A percentile compares a stretch with the other conserved stretches of the same genome.
These are phyloP conservation scores for Stropharia rugosoannulata DNA, from an alignment of 768 basidiomycete species.

Conservation along the genomic window DNA sequence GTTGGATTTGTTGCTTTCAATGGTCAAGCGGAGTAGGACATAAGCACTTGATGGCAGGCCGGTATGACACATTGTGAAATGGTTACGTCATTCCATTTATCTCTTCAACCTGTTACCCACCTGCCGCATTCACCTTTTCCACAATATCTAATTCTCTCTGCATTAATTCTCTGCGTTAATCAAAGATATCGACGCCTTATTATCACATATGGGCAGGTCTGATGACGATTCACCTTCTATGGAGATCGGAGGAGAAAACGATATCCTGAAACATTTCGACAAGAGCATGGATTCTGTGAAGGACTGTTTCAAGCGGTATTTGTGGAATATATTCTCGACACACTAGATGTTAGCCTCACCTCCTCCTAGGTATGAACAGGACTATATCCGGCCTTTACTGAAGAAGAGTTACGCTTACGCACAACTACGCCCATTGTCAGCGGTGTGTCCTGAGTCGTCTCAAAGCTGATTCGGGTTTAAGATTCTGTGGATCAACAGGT, in stretches of 20 bases:
- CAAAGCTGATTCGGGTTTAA: neutral
- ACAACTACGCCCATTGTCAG: slow-evolving; percentile 20
- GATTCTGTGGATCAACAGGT: slow-evolving; percentile 9
- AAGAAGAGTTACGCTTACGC: slow-evolving; percentile 8
- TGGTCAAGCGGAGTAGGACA: no score
- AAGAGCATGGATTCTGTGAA: slow-evolving; percentile 15
- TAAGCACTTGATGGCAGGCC: neutral
- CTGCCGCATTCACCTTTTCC: no score
- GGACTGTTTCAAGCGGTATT: slow-evolving; percentile 18
- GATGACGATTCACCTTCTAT: slow-evolving; percentile 3
- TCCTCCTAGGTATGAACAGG: slow-evolving; percentile 20
- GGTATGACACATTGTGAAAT: no score
- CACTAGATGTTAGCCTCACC: neutral
- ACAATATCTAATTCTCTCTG: no score
- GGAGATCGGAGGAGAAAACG: slow-evolving; percentile 5
- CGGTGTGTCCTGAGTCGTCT: slow-evolving; percentile 13
- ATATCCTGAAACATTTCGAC: slow-evolving; percentile 17
- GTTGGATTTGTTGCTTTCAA: no score
- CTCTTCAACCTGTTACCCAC: no score
- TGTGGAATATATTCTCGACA: neutral
- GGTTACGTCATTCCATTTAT: neutral
- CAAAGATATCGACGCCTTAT: neutral
- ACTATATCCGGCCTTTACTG: slow-evolving; percentile 18
- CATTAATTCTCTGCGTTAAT: neutral
- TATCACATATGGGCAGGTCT: slow-evolving; percentile 7